Evolutionary conservation across 257 asterid species (phyloP).

Genomic region (Scutellaria galericulata): DNA sequence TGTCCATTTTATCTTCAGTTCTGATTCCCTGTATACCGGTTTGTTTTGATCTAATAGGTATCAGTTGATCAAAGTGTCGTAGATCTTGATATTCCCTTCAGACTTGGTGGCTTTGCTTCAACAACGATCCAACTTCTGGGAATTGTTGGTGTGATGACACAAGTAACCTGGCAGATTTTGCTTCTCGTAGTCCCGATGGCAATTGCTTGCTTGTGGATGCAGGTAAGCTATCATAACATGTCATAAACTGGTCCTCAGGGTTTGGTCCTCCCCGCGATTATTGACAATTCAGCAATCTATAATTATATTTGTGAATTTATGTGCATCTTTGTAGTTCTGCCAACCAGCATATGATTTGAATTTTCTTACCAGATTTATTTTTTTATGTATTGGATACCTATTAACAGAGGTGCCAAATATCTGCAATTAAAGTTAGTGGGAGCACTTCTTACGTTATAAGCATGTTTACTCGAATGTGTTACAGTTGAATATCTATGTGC

Average conservation of each 20-base stretch:
- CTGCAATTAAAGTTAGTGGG: neutral
- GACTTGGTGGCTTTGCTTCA: slow-evolving; percentile 99
- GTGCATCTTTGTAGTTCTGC: neutral
- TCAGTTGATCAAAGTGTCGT: slow-evolving; percentile 98
- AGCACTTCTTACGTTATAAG: slow-evolving; percentile 3
- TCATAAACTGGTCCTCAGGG: neutral
- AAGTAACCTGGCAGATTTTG: slow-evolving; percentile 96
- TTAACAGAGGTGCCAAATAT: neutral
- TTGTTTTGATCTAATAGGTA: slow-evolving; percentile 66
- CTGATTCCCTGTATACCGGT: slow-evolving; percentile 35
- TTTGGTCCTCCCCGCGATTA: neutral
- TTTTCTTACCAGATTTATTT: neutral
- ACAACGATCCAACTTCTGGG: slow-evolving; percentile 99
- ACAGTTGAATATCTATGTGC: slow-evolving; percentile 13
- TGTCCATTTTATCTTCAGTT: neutral
- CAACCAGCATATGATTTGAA: neutral
- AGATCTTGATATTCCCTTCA: slow-evolving; percentile 99
- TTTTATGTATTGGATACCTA: neutral
- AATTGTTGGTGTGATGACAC: slow-evolving; percentile 95
- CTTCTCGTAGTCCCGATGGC: slow-evolving; percentile 98
- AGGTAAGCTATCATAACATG: slow-evolving; percentile 53
- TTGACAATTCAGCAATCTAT: slow-evolving; percentile 10
- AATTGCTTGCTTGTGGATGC: slow-evolving; percentile 99
- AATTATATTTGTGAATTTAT: slow-evolving; percentile 1
- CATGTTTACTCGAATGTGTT: neutral